These are phyloP conservation scores for Rhizoclosmatium sp. DNA, from an alignment of 192 early-diverging fungal species.

Conservation along the genomic window DNA sequence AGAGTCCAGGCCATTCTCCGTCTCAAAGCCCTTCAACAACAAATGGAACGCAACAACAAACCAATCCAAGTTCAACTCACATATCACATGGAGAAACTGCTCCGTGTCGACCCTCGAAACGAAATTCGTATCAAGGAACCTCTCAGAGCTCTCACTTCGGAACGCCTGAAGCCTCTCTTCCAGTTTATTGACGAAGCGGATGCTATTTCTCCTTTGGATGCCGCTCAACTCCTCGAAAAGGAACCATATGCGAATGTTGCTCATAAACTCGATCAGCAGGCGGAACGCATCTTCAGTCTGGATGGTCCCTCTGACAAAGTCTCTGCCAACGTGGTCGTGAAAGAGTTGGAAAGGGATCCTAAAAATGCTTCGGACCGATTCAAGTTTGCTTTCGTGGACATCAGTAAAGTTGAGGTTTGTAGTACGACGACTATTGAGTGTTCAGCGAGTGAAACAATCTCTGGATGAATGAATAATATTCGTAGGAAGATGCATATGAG, in stretches of 20 bases:
- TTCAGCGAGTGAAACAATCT: not conserved
- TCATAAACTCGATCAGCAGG: slow-evolving; percentile 46
- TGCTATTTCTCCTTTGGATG: slow-evolving; percentile 76
- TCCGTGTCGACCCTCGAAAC: slow-evolving; percentile 59
- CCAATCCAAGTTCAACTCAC: slow-evolving; percentile 73
- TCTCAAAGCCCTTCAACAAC: slow-evolving; percentile 80
- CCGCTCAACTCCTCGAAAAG: slow-evolving; percentile 79
- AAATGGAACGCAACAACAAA: slow-evolving; percentile 66
- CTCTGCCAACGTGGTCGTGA: not conserved
- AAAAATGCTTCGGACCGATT: slow-evolving; percentile 47
- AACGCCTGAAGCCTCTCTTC: slow-evolving; percentile 78
- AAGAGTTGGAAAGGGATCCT: slow-evolving; percentile 47
- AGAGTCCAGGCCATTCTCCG: slow-evolving; percentile 91
- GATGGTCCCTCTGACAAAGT: slow-evolving; percentile 25
- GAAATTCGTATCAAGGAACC: slow-evolving; percentile 36
- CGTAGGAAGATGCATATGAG: not conserved
- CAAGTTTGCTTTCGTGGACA: slow-evolving; percentile 70
- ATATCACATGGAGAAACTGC: slow-evolving; percentile 84
- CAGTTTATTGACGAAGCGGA: slow-evolving; percentile 83
- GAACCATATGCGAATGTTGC: slow-evolving; percentile 62
- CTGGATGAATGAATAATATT: not conserved
- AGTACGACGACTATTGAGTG: not conserved
- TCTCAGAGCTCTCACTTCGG: slow-evolving; percentile 51
- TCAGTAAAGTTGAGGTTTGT: slow-evolving; percentile 45
- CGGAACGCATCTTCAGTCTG: slow-evolving; percentile 41